Evolutionary conservation across 768 basidiomycete genomes (phyloP).

Genomic region (Suillus spraguei): DNA sequence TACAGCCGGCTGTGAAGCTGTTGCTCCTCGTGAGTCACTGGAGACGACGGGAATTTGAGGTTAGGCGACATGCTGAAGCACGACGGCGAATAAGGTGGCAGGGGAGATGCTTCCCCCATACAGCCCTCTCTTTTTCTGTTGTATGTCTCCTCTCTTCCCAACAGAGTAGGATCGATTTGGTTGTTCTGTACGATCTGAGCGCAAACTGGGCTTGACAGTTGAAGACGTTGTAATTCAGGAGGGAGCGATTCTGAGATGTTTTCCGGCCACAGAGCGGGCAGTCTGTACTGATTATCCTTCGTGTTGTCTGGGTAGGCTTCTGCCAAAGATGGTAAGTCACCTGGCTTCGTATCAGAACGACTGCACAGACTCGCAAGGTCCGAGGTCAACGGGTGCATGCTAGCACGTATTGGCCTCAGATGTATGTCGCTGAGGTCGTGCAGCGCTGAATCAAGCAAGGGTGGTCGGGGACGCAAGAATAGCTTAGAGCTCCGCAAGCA

Average conservation of each 20-base stretch:
- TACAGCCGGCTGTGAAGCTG: background rate
- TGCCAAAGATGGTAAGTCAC: constrained; percentile 20
- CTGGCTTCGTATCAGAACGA: constrained; percentile 4
- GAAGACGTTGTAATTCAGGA: constrained; percentile 23
- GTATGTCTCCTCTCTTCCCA: constrained; percentile 19
- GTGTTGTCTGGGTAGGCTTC: constrained; percentile 23
- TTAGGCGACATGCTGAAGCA: background rate
- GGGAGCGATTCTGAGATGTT: constrained; percentile 22
- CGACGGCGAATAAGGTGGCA: no score
- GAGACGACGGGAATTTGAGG: background rate
- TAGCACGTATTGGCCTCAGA: no score
- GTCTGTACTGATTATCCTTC: constrained; percentile 16
- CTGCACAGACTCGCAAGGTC: background rate
- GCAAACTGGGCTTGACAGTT: constrained; percentile 18
- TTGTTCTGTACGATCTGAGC: constrained; percentile 1
- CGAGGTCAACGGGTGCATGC: background rate
- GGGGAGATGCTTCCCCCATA: background rate
- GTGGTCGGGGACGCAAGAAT: background rate
- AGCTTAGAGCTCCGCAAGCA: background rate
- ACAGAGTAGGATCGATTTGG: constrained; percentile 32
- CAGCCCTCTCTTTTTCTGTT: background rate
- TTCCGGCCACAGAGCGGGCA: constrained; percentile 13
- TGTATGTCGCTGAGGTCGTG: background rate
- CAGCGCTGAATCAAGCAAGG: background rate
- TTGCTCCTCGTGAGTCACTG: background rate